Percentiles rank a stretch among this genome's conserved stretches.
Conservation (phyloP, 2,329 filamentous ascomycete species). For the Sclerotinia sclerotiorum region DNA sequence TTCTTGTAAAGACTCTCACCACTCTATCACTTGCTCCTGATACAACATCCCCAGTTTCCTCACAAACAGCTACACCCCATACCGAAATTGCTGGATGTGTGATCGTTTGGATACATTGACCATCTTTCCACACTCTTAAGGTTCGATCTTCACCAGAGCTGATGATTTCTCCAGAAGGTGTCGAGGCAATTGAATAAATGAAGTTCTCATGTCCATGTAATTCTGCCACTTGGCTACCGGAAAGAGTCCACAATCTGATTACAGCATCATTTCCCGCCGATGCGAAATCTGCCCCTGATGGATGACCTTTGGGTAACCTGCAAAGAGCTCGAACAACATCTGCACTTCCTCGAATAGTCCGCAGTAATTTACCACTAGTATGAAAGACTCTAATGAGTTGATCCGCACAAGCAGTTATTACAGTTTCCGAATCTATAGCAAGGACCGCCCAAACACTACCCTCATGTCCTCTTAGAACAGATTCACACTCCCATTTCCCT, state of each 20-base stretch:
- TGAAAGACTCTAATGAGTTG: conserved; percentile 84
- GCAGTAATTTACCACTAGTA: conserved; percentile 60
- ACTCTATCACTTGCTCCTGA: conserved; percentile 87
- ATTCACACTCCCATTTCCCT: conserved; percentile 78
- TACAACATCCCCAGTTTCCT: conserved; percentile 86
- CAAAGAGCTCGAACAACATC: conserved; percentile 89
- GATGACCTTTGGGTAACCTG: conserved; percentile 71
- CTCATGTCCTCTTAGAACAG: conserved; percentile 72
- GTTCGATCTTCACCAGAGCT: conserved; percentile 96
- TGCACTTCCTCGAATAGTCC: conserved; percentile 66
- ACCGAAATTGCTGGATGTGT: conserved; percentile 96
- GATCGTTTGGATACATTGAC: conserved; percentile 87
- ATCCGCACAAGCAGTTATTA: conserved; percentile 92
- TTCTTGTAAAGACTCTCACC: conserved; percentile 80
- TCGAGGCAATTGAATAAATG: conserved; percentile 78
- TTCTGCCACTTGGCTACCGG: conserved; percentile 73
- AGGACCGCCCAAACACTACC: conserved; percentile 90
- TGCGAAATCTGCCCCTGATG: conserved; percentile 86
- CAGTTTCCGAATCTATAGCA: conserved; percentile 73
- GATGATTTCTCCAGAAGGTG: conserved; percentile 83
- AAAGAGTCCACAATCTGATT: conserved; percentile 82
- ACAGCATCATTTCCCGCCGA: conserved; percentile 91
- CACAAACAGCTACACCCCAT: conserved; percentile 84
- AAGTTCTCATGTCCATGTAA: conserved; percentile 90
- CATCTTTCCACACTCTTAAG: conserved; percentile 80